Base-by-base conservation (phyloP, 257 asterid genomes). In the Ocimum tenuiflorum region DNA sequence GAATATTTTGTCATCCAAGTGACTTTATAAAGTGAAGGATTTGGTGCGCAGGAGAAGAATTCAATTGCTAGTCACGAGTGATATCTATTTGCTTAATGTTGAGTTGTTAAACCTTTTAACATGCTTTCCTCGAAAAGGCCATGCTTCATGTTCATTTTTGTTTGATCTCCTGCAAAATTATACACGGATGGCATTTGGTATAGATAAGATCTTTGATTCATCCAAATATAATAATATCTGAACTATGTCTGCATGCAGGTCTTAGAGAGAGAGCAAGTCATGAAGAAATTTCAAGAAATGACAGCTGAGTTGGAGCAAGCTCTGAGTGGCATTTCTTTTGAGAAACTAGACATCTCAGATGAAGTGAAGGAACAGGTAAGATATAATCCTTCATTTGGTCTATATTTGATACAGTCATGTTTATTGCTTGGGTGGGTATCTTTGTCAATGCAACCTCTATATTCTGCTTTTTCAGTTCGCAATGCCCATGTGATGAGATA, bases 361-460 rank as follows among this genome's bases (percentile, higher is more conserved):
- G 97, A 94, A 85, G 96, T 94, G 43, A 88, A 94, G 74, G 99
- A 94, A 68, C 99, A 90, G 86, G 99, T 94, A 55, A 72, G 73
- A 20, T 8, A 31, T 39, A 29, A 8, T 53, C 53, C 53, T 63
- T 61, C 49, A 13, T 55, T 42, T 56, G 46, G 63, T 69, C 42
- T 31, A 31, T 31, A 53, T 42, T 27, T 41, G 38, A 33, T 52
- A 27, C 19, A 22, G 18, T 59, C 27, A 14, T 14, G 31, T 24
- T 58, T 73, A 49, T 29, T 53, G 59, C 65, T 70, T 53, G 39
- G 42, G 54, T 54, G 20, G 14, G 66, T 38, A 22, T 72, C 47
- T 52, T 52, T 33, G 4, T 17, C 41, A 51, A 49, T 65, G 24
- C 42, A 60, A 65, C 42, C 50, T 14, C 65, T 52, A 50, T 59